Conservation (phyloP, 106 monocot species). For the Dioscorea dumetorum region DNA sequence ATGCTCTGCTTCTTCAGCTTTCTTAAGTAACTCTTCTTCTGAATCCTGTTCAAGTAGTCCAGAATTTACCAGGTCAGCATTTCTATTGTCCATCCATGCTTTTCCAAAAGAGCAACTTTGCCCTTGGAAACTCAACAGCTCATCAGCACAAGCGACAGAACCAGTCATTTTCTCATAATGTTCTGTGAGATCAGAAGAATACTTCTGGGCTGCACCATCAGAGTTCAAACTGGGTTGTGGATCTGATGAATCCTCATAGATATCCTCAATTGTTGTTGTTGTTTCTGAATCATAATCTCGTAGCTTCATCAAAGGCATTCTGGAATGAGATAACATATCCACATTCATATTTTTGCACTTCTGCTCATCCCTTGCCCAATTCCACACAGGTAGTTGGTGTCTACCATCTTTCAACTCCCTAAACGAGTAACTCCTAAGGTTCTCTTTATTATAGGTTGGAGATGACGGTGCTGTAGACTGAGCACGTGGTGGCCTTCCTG, state of each 20-base stretch:
- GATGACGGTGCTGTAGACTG: constrained; percentile 47
- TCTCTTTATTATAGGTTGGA: constrained; percentile 33
- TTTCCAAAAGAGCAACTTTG: constrained; percentile 17
- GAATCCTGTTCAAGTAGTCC: constrained; percentile 13
- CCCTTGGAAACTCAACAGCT: constrained; percentile 5
- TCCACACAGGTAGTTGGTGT: constrained; percentile 2
- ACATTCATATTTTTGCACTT: constrained; percentile 17
- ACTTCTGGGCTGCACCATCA: constrained; percentile 3
- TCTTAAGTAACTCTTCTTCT: constrained; percentile 50
- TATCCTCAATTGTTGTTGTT: constrained; percentile 49
- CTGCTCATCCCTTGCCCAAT: neutral
- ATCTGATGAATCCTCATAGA: constrained; percentile 55
- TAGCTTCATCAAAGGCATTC: constrained; percentile 19
- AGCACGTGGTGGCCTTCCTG: constrained; percentile 50
- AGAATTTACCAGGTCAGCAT: constrained; percentile 7
- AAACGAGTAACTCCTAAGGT: constrained; percentile 25
- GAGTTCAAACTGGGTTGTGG: constrained; percentile 7
- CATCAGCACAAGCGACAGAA: constrained; percentile 10
- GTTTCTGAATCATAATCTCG: constrained; percentile 53
- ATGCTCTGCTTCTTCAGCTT: constrained; percentile 56
- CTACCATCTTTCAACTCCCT: constrained; percentile 28
- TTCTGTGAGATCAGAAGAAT: constrained; percentile 14
- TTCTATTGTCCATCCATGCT: constrained; percentile 5
- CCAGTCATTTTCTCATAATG: constrained; percentile 1
- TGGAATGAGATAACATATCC: constrained; percentile 15